Evolutionary conservation across 2,329 filamentous ascomycete genomes (phyloP), one percentile per base, ranked within the genome.

Genomic region (Drechslerella coelobrocha): DNA sequence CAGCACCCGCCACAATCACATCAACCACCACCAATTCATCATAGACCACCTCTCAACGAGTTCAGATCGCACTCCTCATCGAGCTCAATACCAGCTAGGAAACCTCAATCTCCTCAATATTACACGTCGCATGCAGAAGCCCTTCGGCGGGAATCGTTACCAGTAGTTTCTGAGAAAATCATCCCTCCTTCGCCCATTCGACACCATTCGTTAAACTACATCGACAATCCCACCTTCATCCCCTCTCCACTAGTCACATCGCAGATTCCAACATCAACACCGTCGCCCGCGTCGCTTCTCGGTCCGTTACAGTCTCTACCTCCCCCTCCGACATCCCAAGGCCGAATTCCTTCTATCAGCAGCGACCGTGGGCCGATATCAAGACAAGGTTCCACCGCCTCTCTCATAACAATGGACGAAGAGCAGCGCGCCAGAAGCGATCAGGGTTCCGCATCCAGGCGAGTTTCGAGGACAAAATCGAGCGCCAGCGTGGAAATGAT

Each of bases 391-490:
- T 72, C 68, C 43, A 72, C 21, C 12, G 68, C 60, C n/a, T 72
- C 68, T 47, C 43, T 62, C n/a, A 19, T 65, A 29, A 71, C 59
- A 47, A 68, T 68, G 24, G 63, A 68, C 10, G 65, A 69, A 41
- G 65, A 62, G 43, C 48, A 54, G 19, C 65, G 65, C 24, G 27
- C 29, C 10, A 57, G 27, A 29, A 55, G 26, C 52, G 65, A 69
- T 1, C 51, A 59, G 9, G 65, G 53, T 31, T 34, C 57, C 3
- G 37, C 34, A 34, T 61, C 65, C 21, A 48, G 65, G 41, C 65
- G 65, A 39, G 65, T 69, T 48, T 69, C 65, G 43, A 57, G 53
- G 37, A 62, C 65, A 14, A 69, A 69, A 47, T 69, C 63, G 4
- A 69, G 45, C 29, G 45, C 65, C 14, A 69, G 65, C 24, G 53